These are phyloP conservation scores for Coemansia furcata DNA, from an alignment of 192 early-diverging fungal species.

Conservation along the genomic window DNA sequence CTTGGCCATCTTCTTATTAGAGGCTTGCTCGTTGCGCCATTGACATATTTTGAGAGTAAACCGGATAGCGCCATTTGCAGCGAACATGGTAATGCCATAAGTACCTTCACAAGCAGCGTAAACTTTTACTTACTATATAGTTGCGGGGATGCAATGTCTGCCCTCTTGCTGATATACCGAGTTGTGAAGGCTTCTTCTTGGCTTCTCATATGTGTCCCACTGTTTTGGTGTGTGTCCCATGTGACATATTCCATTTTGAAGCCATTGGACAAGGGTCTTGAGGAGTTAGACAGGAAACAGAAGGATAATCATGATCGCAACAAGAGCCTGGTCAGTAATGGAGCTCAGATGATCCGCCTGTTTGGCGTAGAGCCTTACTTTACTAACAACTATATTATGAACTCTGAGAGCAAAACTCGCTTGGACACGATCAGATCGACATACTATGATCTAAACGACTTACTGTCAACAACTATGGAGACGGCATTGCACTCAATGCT, in stretches of 20 bases:
- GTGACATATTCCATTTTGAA: not conserved
- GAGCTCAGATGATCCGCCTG: no score
- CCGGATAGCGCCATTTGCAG: not conserved
- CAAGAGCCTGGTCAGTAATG: no score
- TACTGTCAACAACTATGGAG: not conserved
- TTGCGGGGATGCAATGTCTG: not conserved
- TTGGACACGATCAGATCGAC: not conserved
- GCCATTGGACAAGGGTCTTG: not conserved
- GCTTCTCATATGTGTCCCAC: not conserved
- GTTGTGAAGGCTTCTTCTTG: not conserved
- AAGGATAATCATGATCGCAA: no score
- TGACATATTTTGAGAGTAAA: not conserved
- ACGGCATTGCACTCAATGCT: not conserved
- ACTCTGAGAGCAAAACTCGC: slow-evolving; percentile 60
- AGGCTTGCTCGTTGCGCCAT: no score
- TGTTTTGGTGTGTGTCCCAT: not conserved
- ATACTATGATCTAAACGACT: not conserved
- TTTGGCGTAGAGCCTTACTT: no score
- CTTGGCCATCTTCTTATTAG: not conserved
- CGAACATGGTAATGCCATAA: not conserved
- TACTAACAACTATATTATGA: slow-evolving; percentile 53
- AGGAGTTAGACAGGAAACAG: not conserved
- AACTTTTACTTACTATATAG: not conserved
- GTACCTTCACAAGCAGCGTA: not conserved
- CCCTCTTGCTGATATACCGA: not conserved